These are phyloP conservation scores for Hygrocybe punicea DNA, from an alignment of 768 basidiomycete species.

Conservation along the genomic window DNA sequence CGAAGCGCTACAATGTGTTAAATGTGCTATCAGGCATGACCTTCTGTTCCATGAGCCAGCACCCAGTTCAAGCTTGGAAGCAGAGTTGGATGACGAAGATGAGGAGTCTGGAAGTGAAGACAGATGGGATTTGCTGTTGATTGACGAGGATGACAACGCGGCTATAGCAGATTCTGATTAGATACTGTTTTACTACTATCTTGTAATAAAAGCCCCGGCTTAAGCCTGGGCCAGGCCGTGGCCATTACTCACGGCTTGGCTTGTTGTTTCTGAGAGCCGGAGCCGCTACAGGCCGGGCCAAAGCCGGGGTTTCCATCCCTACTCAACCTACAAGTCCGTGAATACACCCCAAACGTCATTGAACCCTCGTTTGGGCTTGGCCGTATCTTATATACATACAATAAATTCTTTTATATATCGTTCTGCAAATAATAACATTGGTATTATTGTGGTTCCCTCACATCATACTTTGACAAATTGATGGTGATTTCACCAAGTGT, in stretches of 20 bases:
- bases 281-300: constrained; percentile 23
- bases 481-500: no score
- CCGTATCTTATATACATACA: no score
- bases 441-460: no score
- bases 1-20: constrained; percentile 32
- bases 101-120: constrained; percentile 9
- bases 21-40: constrained; percentile 22
- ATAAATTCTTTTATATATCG: no score
- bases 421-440: no score
- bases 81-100: not conserved
- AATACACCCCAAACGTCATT: no score
- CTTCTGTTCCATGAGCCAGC: constrained; percentile 26
- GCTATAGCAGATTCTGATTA: not conserved
- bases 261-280: constrained; percentile 16
- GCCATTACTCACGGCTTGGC: constrained; percentile 9
- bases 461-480: no score
- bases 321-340: no score
- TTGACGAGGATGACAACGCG: constrained; percentile 1
- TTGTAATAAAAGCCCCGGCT: constrained; percentile 12
- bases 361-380: no score
- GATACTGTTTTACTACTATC: not conserved
- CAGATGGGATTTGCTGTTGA: constrained; percentile 5
- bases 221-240: constrained; percentile 9
- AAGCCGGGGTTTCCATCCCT: not conserved
- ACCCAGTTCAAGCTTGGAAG: not conserved